phyloP scores from a whole-genome alignment of 176 grass and related monocot genomes.

The Carex kokanica region DNA sequence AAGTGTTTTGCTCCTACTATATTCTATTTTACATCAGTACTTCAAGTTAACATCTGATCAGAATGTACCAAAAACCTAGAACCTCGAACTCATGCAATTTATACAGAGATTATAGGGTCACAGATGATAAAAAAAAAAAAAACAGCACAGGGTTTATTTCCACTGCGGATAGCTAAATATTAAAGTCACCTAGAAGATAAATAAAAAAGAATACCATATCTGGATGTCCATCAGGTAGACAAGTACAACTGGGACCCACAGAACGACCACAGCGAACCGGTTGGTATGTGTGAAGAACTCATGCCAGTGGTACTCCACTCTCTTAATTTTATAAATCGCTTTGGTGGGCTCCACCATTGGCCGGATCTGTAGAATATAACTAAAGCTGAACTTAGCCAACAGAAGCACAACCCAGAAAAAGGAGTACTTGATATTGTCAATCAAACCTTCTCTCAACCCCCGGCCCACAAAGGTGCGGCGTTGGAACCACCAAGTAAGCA shows the following conservation, averaged over 20 bases:
- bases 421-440: constrained; percentile 82
- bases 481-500: constrained; percentile 94
- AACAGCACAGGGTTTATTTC: not conserved
- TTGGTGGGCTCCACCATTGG: constrained; percentile 80
- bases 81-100: not conserved
- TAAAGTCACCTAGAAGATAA: not conserved
- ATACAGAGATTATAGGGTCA: not conserved
- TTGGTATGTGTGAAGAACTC: constrained; percentile 85
- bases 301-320: constrained; percentile 65
- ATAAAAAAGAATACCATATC: constrained; percentile 58
- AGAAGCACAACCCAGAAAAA: constrained; percentile 76
- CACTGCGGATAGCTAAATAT: not conserved
- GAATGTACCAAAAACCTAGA: not conserved
- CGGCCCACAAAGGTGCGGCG: constrained; percentile 84
- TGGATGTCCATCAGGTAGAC: constrained; percentile 98
- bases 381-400: constrained; percentile 72
- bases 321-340: constrained; percentile 49
- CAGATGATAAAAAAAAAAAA: not conserved
- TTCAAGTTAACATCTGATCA: not conserved
- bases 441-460: constrained; percentile 72
- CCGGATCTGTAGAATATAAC: constrained; percentile 88
- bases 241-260: constrained; percentile 84
- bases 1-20: not conserved
- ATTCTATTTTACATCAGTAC: not conserved
- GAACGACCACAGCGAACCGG: constrained; percentile 59